Evolutionary conservation across 805 yeast genomes (phyloP), one percentile per base, ranked within the genome.

Genomic region (Aciculoconidium aculeatum): DNA sequence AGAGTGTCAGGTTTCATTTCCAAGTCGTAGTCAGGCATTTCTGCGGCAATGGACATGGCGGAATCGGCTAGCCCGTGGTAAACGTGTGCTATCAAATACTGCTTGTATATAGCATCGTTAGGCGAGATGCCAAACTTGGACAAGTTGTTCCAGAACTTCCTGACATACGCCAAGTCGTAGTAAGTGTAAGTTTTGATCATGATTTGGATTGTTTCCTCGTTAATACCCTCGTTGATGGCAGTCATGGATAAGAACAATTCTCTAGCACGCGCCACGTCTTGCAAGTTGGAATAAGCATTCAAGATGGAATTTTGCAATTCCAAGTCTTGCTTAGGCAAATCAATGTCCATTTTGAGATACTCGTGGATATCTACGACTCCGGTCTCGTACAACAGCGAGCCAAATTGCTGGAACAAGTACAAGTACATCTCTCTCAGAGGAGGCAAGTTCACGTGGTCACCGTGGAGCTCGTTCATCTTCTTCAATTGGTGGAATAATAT

Each of bases 281-380:
- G 74, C 18, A 79, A 47, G 24, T 72, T 62, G 19, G 77, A 61
- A 45, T 77, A 80, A 0, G 86, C 83, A 26, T 72, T 75, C 53
- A 83, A 65, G 22, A 80, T 53, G 2, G 77, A 51, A 48, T 83
- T 82, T 49, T 80, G 66, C 17, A 83, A 50, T 7, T 55, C 58
- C 7, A 77, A 65, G 39, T 79, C 78, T 35, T 75, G 67, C 34
- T 65, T 70, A 2, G 48, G 49, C 23, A 80, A 54, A 7, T 62
- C 53, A 3, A 53, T 41, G 27, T 83, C 94, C 67, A 78, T 68
- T 32, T 80, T 77, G 47, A 79, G 55, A 26, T 70, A 66, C 31
- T 74, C 69, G 41, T 81, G 85, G 3, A 83, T 51, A 34, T 77
- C 80, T 27, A 61, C 61, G 11, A 81, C 74, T 0, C 90, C 92